Evolutionary conservation across 352 stramenopile species (phyloP).

Genomic region (Pythium insidiosum): DNA sequence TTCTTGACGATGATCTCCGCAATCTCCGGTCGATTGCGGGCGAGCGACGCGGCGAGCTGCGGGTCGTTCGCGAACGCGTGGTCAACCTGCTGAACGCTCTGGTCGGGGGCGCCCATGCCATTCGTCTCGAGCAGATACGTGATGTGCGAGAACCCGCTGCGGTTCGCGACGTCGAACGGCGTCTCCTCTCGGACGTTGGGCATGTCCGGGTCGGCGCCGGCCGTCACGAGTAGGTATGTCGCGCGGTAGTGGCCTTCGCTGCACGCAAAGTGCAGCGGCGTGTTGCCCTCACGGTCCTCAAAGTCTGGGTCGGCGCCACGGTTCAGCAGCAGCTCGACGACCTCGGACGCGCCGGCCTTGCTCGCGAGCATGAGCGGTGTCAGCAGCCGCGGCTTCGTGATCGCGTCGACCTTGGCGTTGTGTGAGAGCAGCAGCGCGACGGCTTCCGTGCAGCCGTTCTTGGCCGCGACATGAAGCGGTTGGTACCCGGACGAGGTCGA

Average conservation of each 20-base stretch:
- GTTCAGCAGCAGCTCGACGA: conserved; percentile 70
- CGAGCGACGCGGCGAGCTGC: conserved; percentile 50
- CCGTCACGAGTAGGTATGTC: conserved; percentile 74
- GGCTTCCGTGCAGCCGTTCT: conserved; percentile 36
- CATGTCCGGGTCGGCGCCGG: conserved; percentile 77
- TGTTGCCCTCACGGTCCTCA: conserved; percentile 76
- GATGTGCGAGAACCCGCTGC: conserved; percentile 57
- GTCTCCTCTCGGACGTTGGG: conserved; percentile 74
- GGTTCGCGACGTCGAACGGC: conserved; percentile 67
- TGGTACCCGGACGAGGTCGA: conserved; percentile 35
- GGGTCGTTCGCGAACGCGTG: conserved; percentile 51
- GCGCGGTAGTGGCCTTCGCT: conserved; percentile 66
- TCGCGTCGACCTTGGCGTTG: conserved; percentile 38
- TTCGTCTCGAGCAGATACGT: conserved; percentile 78
- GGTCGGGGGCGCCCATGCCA: conserved; percentile 41
- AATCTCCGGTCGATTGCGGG: conserved; percentile 56
- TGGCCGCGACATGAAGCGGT: conserved; percentile 54
- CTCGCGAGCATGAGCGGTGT: conserved; percentile 72
- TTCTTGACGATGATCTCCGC: conserved; percentile 71
- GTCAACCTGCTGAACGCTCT: conserved; percentile 53
- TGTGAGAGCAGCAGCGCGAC: conserved; percentile 34
- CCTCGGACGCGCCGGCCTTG: conserved; percentile 36
- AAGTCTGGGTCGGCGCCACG: conserved; percentile 62
- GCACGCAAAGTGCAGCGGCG: conserved; percentile 70
- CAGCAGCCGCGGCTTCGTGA: conserved; percentile 27